These are phyloP conservation scores for Colletotrichum sp. DNA, from an alignment of 2,329 filamentous ascomycete species.

Conservation along the genomic window DNA sequence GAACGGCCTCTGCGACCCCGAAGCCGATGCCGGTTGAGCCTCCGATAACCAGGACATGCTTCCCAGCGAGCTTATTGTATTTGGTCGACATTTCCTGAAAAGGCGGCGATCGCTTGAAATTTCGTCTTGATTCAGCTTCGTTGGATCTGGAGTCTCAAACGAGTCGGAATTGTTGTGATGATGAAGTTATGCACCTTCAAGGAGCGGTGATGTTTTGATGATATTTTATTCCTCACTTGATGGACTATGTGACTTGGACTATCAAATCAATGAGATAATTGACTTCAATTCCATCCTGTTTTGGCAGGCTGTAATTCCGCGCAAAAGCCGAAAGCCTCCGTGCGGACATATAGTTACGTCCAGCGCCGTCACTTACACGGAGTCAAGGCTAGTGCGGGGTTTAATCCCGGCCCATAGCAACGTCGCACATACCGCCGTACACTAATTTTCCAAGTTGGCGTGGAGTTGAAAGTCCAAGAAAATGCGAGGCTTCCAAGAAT, in stretches of 20 bases:
- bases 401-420: not conserved
- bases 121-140: rapidly evolving
- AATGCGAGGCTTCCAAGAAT: rapidly evolving
- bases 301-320: not conserved
- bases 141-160: not conserved
- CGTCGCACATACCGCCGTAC: not conserved
- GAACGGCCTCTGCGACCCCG: slow-evolving; percentile 60
- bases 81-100: not conserved
- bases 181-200: not conserved
- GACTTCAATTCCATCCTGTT: rapidly evolving
- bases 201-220: not conserved
- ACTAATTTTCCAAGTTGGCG: not conserved
- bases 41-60: slow-evolving; percentile 63
- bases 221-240: rapidly evolving
- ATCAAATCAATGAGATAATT: not conserved
- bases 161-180: rapidly evolving
- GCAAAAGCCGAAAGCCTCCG: not conserved
- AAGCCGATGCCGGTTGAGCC: slow-evolving; percentile 69
- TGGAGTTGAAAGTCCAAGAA: not conserved
- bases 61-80: slow-evolving; percentile 35
- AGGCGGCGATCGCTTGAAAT: rapidly evolving
- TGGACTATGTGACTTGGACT: rapidly evolving
- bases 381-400: not conserved
- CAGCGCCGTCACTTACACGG: not conserved
- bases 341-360: not conserved